Evolutionary conservation across 352 stramenopile species (phyloP).

Genomic region (Pythium monospermum): DNA sequence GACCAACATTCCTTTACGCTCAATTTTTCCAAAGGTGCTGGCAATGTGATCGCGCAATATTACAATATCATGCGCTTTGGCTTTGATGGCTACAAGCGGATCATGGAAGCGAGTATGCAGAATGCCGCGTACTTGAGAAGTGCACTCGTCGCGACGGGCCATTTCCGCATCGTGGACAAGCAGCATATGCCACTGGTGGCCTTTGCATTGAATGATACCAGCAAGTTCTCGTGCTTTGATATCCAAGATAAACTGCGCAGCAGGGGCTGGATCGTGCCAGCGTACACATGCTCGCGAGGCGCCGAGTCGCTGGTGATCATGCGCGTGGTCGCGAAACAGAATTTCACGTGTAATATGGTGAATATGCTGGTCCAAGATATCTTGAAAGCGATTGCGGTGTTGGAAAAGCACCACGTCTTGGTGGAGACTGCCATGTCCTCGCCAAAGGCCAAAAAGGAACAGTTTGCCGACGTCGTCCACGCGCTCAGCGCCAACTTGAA

Average conservation of each 20-base stretch:
- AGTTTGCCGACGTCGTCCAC: slow-evolving; percentile 67
- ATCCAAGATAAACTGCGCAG: slow-evolving; percentile 88
- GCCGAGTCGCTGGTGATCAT: slow-evolving; percentile 86
- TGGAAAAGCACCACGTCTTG: slow-evolving; percentile 75
- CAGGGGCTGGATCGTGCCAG: slow-evolving; percentile 86
- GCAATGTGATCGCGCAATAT: slow-evolving; percentile 88
- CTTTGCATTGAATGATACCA: slow-evolving; percentile 79
- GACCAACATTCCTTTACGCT: slow-evolving; percentile 91
- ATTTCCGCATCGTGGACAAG: slow-evolving; percentile 89
- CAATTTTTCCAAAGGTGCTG: slow-evolving; percentile 91
- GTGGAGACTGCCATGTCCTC: slow-evolving; percentile 75
- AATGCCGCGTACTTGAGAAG: slow-evolving; percentile 77
- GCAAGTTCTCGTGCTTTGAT: slow-evolving; percentile 84
- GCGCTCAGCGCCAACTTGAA: slow-evolving; percentile 58
- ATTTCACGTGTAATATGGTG: slow-evolving; percentile 85
- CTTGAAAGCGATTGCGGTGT: slow-evolving; percentile 71
- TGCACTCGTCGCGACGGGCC: slow-evolving; percentile 66
- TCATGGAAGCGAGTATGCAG: slow-evolving; percentile 89
- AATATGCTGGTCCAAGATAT: slow-evolving; percentile 88
- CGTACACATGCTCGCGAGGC: slow-evolving; percentile 83
- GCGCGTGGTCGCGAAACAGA: slow-evolving; percentile 89
- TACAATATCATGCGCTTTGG: slow-evolving; percentile 93
- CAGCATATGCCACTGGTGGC: slow-evolving; percentile 89
- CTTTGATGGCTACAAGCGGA: slow-evolving; percentile 82
- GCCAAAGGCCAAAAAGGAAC: slow-evolving; percentile 65